Base-by-base conservation (phyloP, 1,284 basidiomycete genomes). In the Pulveroboletus sp. region DNA sequence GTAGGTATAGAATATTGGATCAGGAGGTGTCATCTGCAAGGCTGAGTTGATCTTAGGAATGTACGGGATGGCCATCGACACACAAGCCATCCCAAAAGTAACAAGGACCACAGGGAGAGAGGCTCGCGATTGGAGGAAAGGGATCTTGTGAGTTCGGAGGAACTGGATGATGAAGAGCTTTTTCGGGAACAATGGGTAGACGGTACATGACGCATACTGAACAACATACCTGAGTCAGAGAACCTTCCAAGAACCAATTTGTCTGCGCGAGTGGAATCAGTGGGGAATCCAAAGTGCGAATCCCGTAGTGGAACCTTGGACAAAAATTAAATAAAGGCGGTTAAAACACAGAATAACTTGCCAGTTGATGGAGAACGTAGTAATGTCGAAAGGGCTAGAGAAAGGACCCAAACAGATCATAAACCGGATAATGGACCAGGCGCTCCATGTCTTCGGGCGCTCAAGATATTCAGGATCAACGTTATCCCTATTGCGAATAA, bases 111-210 rank as follows among this genome's bases (percentile, higher is more conserved):
- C 64, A 5, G 68, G 2, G 20, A 59, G 6, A 14, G 68, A 70
- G 1, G 68, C 72, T 28, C 72, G 69, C 12, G 68, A 70, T 43
- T 74, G 68, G 22, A 74, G 35, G 49, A 70, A 73, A 40, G 68
- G 68, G 43, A 73, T 47, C 52, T 73, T 70, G 43, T 48, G 58
- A 9, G 68, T 70, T 52, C 68, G 64, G 10, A 70, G 68, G 52
- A 74, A 73, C 39, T 70, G 68, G 22, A 70, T 74, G 33, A 70
- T 70, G 33, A 70, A 70, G 25, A 70, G 66, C 68, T 70, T 52
- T 66, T 54, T n/a, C 22, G 20, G 12, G n/a, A 31, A 22, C 3
- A 14, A 22, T 70, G 15, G 63, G 33, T 5, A 42, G 18, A 11
- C 9, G 11, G 26, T 6, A 22, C 24, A n/a, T 22, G 12, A 20